A percentile compares a stretch with the other conserved stretches of the same genome.
phyloP scores from a whole-genome alignment of 116 monocot species.

The Iris pallida region DNA sequence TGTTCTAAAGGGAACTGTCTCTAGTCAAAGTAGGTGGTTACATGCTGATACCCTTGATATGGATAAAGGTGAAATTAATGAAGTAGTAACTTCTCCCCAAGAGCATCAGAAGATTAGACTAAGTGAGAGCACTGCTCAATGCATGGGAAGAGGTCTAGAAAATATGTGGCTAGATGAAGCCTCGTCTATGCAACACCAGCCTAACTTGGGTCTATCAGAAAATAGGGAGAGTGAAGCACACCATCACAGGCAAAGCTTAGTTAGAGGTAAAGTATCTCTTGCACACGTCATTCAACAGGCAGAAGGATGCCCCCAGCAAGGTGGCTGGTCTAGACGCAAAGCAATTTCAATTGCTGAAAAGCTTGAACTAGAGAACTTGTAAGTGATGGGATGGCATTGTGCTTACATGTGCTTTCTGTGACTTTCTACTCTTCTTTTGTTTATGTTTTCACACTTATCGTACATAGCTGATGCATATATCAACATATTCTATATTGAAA shows the following conservation, averaged over 20 bases:
- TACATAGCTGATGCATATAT: too few species aligned
- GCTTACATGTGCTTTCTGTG: too few species aligned
- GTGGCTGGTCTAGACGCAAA: conserved; percentile 68
- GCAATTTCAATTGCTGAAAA: conserved; percentile 80
- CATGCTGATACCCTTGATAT: conserved; percentile 28
- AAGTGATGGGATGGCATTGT: too few species aligned
- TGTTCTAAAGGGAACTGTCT: conserved; percentile 14
- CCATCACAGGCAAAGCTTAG: conserved; percentile 34
- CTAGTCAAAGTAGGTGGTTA: conserved; percentile 16
- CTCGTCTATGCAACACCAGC: conserved; percentile 29
- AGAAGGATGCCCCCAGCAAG: conserved; percentile 38
- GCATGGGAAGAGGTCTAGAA: conserved; percentile 20
- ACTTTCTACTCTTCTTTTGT: too few species aligned
- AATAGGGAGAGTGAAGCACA: conserved; percentile 21
- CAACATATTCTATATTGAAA: too few species aligned
- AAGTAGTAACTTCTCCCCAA: conserved; percentile 22
- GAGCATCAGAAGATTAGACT: conserved; percentile 9
- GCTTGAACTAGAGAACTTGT: conserved; percentile 72
- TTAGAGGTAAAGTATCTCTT: conserved; percentile 71
- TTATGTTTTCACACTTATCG: too few species aligned
- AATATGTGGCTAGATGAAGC: conserved; percentile 28
- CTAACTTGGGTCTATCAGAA: conserved; percentile 13
- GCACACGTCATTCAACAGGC: conserved; percentile 73
- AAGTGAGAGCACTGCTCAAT: conserved; percentile 8
- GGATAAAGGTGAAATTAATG: conserved; percentile 35